Evolutionary conservation across 495 filamentous ascomycete species (phyloP).

Genomic region (Chaetomium tenue): DNA sequence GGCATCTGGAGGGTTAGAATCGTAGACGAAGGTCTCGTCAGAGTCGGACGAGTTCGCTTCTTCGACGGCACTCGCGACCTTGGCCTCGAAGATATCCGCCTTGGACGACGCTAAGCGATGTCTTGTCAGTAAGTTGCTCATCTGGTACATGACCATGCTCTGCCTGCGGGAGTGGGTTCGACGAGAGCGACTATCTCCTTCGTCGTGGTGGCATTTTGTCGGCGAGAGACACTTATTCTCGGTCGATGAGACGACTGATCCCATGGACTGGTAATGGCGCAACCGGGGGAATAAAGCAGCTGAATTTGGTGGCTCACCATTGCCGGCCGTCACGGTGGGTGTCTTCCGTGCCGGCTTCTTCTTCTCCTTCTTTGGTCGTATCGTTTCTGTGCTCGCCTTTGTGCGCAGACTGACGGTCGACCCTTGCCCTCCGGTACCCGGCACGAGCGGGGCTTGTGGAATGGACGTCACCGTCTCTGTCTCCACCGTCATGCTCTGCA

Average conservation of each 20-base stretch:
- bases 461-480: conserved; percentile 94
- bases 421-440: conserved; percentile 62
- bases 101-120: conserved; percentile 76
- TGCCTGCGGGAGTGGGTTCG: conserved; percentile 23
- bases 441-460: conserved; percentile 78
- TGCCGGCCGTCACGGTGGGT: conserved; percentile 64
- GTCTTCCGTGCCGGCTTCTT: conserved; percentile 73
- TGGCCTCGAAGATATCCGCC: conserved; percentile 96
- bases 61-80: conserved; percentile 92
- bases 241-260: conserved; percentile 36
- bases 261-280: conserved; percentile 41
- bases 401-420: conserved; percentile 72
- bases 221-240: conserved; percentile 36
- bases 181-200: conserved; percentile 23
- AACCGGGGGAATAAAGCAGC: conserved; percentile 23
- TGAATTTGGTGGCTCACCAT: conserved; percentile 58
- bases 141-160: conserved; percentile 35
- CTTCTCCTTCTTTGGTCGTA: conserved; percentile 91
- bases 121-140: conserved; percentile 55
- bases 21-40: conserved; percentile 98
- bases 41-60: conserved; percentile 88
- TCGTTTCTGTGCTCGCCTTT: conserved; percentile 89
- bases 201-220: conserved; percentile 40
- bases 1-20: conserved; percentile 91
- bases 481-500: conserved; percentile 95